Evolutionary conservation across 176 grass and related monocot species (phyloP).

Genomic region (Chrysopogon serrulatus): DNA sequence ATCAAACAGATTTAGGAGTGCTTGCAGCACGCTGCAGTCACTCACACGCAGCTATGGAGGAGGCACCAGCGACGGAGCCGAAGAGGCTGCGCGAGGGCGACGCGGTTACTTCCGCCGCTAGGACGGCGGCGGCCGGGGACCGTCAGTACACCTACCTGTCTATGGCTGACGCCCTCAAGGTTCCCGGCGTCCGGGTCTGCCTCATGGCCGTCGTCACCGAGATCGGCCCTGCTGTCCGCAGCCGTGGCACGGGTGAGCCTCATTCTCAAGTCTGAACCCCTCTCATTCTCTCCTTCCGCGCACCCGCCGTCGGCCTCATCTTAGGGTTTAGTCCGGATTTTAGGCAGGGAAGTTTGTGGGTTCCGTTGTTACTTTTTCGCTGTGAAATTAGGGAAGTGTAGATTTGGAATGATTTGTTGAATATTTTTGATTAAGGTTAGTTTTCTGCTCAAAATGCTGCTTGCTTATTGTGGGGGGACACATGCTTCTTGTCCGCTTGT

Average conservation of each 20-base stretch:
- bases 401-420: not conserved
- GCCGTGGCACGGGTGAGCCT: slow-evolving; percentile 50
- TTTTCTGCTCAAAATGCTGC: not conserved
- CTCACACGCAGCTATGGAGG: slow-evolving; percentile 8
- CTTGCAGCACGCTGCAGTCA: not conserved
- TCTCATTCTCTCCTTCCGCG: no score
- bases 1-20: no score
- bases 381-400: not conserved
- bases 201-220: slow-evolving; percentile 34
- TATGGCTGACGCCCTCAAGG: slow-evolving; percentile 34
- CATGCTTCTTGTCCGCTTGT: not conserved
- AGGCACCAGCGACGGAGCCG: not conserved
- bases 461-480: not conserved
- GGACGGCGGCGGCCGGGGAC: not conserved
- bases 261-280: not conserved
- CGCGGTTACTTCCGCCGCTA: not conserved
- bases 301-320: not conserved
- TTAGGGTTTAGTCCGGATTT: slow-evolving; percentile 16
- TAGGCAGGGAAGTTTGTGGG: not conserved
- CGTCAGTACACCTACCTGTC: slow-evolving; percentile 38
- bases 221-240: slow-evolving; percentile 34
- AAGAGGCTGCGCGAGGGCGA: slow-evolving; percentile 29
- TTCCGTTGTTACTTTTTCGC: not conserved
- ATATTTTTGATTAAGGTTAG: not conserved
- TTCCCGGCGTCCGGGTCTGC: slow-evolving; percentile 15